A percentile compares a stretch with the other conserved stretches of the same genome.
Conservation (phyloP, 2,329 filamentous ascomycete species). For the Scleromitrula shiraiana region DNA sequence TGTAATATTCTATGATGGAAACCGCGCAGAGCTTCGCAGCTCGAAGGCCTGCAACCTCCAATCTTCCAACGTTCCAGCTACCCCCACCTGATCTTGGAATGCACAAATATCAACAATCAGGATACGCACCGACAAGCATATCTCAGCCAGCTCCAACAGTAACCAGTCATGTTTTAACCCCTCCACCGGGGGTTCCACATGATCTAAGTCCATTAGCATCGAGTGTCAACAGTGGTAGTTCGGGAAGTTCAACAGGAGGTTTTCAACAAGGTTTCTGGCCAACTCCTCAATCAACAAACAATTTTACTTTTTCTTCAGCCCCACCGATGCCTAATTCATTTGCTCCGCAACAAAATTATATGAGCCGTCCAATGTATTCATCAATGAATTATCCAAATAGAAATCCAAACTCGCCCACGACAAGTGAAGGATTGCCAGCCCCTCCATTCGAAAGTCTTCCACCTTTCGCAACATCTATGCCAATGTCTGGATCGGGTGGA, state of each 20-base stretch:
- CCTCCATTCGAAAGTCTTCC: slow-evolving; percentile 61
- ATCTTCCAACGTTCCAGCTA: slow-evolving; percentile 62
- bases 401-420: slow-evolving; percentile 50
- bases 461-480: slow-evolving; percentile 52
- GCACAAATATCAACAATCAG: slow-evolving; percentile 31
- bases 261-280: slow-evolving; percentile 54
- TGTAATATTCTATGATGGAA: slow-evolving; percentile 39
- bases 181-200: slow-evolving; percentile 39
- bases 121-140: slow-evolving; percentile 31
- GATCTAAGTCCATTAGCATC: slow-evolving; percentile 57
- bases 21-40: slow-evolving; percentile 59
- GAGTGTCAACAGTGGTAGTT: slow-evolving; percentile 52
- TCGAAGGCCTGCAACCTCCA: slow-evolving; percentile 60
- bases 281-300: slow-evolving; percentile 35
- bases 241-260: slow-evolving; percentile 47
- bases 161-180: slow-evolving; percentile 35
- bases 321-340: slow-evolving; percentile 28
- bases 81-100: slow-evolving; percentile 50
- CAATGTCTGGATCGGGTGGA: slow-evolving; percentile 42
- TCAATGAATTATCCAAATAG: slow-evolving; percentile 45
- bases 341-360: slow-evolving; percentile 32
- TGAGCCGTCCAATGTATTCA: slow-evolving; percentile 47
- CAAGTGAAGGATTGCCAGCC: slow-evolving; percentile 54
- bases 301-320: slow-evolving; percentile 49
- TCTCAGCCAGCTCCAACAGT: slow-evolving; percentile 32